Percentiles rank a stretch among this genome's conserved stretches.
phyloP scores from a whole-genome alignment of 148 eudicot species.

The Tetragonia tetragonoides region DNA sequence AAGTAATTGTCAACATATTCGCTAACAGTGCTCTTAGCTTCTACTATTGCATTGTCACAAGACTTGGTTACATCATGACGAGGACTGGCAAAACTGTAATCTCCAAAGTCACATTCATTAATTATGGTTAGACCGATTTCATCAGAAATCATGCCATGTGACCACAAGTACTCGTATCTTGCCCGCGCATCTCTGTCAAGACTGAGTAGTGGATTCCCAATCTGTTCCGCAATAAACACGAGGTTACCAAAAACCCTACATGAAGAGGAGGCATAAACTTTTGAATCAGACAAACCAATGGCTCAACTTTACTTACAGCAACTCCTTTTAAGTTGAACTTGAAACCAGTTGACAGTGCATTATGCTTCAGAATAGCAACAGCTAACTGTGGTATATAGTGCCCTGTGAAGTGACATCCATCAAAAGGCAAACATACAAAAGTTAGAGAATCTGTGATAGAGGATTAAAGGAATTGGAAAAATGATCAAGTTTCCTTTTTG shows the following conservation, averaged over 20 bases:
- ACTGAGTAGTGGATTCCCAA: slow-evolving; percentile 64
- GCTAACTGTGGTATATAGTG: slow-evolving; percentile 74
- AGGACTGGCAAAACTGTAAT: neutral
- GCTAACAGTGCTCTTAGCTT: slow-evolving; percentile 36
- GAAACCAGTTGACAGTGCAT: neutral
- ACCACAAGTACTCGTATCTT: slow-evolving; percentile 47
- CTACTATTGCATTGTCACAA: slow-evolving; percentile 31
- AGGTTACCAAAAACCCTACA: neutral
- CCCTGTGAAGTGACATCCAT: slow-evolving; percentile 49
- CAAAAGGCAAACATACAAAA: no score
- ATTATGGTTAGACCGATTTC: slow-evolving; percentile 33
- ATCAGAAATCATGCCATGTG: slow-evolving; percentile 61
- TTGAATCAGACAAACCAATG: neutral
- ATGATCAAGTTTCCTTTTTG: no score
- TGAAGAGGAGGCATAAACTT: neutral
- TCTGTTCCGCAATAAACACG: slow-evolving; percentile 20
- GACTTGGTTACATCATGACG: slow-evolving; percentile 26
- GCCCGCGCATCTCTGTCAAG: slow-evolving; percentile 45
- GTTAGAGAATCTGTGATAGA: neutral
- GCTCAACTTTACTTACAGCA: slow-evolving; percentile 37
- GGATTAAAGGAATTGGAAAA: no score
- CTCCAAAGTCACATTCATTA: slow-evolving; percentile 36
- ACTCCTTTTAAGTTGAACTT: slow-evolving; percentile 60
- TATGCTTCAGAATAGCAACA: neutral
- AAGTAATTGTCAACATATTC: slow-evolving; percentile 38